Percentiles rank a stretch among this genome's conserved stretches.
Evolutionary conservation across 2,329 filamentous ascomycete species (phyloP).

Genomic region (Dactylella cylindrospora): DNA sequence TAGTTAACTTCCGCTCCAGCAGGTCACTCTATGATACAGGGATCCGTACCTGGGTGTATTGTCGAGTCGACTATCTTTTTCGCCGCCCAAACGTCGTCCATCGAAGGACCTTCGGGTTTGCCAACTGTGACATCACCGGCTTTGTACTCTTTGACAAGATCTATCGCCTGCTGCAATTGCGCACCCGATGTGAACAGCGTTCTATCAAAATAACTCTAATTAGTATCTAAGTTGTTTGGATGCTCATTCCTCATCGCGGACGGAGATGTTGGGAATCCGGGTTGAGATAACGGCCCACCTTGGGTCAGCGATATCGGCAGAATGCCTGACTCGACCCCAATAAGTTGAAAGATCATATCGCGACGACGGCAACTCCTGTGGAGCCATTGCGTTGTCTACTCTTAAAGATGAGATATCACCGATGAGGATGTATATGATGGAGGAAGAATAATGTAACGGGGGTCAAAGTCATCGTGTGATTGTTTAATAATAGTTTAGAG

Average conservation of each 20-base stretch:
- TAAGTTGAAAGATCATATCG: slow-evolving; percentile 92
- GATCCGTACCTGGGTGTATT: slow-evolving; percentile 76
- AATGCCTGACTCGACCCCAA: slow-evolving; percentile 89
- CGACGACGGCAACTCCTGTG: slow-evolving; percentile 83
- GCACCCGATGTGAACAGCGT: slow-evolving; percentile 77
- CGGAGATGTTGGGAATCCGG: neutral
- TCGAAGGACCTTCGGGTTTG: slow-evolving; percentile 63
- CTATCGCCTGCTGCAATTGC: slow-evolving; percentile 83
- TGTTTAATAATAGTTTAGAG: slow-evolving; percentile 11
- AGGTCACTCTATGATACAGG: neutral
- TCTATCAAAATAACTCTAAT: slow-evolving; percentile 56
- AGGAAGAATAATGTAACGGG: neutral
- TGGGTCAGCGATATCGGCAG: slow-evolving; percentile 86
- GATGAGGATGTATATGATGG: neutral
- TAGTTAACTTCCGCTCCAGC: too few relatives aligned
- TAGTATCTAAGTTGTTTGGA: slow-evolving; percentile 14
- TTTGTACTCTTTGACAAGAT: slow-evolving; percentile 80
- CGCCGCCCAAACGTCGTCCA: slow-evolving; percentile 74
- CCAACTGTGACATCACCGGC: slow-evolving; percentile 74
- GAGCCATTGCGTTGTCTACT: slow-evolving; percentile 35
- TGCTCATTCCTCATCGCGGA: neutral
- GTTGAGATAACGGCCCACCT: slow-evolving; percentile 65
- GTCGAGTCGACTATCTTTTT: slow-evolving; percentile 98
- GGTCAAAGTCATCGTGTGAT: slow-evolving; percentile 20
- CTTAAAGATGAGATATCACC: too few relatives aligned